Conservation (phyloP, 192 early-diverging fungal genomes). For the Backusella tuberculispora region DNA sequence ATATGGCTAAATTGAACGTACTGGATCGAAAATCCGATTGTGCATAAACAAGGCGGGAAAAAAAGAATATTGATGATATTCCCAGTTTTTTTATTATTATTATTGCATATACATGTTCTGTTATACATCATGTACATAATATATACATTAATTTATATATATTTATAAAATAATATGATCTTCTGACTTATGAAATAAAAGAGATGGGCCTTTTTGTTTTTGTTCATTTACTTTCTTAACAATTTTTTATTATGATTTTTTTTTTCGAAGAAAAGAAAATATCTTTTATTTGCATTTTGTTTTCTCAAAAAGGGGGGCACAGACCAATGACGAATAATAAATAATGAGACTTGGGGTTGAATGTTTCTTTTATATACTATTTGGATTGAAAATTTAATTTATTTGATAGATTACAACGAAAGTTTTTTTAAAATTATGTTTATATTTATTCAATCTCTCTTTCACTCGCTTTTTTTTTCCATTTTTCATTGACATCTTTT, state of each 20-base stretch:
- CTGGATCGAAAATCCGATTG: conserved; percentile 8
- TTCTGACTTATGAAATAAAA: neutral
- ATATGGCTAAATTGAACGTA: conserved; percentile 1
- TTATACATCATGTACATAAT: neutral
- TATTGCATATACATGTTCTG: neutral
- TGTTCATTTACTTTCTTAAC: neutral
- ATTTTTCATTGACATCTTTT: no score
- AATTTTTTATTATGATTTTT: neutral
- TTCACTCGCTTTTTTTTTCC: no score
- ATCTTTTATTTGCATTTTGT: neutral
- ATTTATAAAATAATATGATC: conserved; percentile 13
- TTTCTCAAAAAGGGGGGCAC: neutral
- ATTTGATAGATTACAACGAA: neutral
- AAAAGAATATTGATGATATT: neutral
- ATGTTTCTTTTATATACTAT: no score
- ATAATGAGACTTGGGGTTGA: neutral
- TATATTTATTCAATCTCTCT: no score
- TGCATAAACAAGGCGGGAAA: conserved; percentile 14
- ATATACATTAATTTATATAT: conserved; percentile 6
- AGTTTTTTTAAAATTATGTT: no score
- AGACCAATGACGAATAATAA: conserved; percentile 8
- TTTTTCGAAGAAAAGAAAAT: neutral
- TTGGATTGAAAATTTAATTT: no score
- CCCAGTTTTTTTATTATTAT: neutral
- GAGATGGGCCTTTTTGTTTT: neutral